These are phyloP conservation scores for Tritrichomonas foetus DNA, from an alignment of 208 protist species.

Conservation along the genomic window DNA sequence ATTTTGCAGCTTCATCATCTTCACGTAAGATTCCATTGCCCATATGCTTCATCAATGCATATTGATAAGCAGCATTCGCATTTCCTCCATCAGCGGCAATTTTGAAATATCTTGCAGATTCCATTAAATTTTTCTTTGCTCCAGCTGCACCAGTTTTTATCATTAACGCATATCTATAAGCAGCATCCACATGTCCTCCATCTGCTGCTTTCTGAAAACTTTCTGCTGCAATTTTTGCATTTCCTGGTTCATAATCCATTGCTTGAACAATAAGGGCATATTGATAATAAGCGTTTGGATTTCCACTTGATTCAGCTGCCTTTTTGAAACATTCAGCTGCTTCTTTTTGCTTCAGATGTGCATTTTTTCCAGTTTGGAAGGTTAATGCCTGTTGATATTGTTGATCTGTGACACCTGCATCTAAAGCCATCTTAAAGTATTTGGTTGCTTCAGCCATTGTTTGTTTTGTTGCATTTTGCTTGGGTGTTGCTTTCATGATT, in stretches of 20 bases:
- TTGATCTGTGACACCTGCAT: not conserved
- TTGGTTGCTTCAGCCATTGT: not conserved
- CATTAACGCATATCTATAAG: not conserved
- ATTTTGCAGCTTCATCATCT: not conserved
- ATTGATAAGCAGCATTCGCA: not conserved
- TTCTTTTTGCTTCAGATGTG: not conserved
- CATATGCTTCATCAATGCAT: not conserved
- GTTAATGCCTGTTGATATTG: not conserved
- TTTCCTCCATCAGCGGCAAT: not conserved
- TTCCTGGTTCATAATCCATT: not conserved
- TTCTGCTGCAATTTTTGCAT: not conserved
- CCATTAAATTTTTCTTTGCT: not conserved
- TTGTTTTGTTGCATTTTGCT: not conserved
- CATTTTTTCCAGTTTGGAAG: not conserved
- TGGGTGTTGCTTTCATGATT: not conserved
- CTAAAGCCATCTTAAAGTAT: not conserved
- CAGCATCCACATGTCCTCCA: not conserved
- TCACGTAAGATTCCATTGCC: not conserved
- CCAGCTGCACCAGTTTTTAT: not conserved
- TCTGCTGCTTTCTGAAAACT: not conserved
- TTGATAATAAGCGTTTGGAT: not conserved
- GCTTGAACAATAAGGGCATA: not conserved
- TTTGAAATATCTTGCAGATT: not conserved
- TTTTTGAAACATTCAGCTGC: not conserved
- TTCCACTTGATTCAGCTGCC: not conserved